These are phyloP conservation scores for Botryotinia convoluta DNA, from an alignment of 2,329 filamentous ascomycete genomes.

Conservation along the genomic window DNA sequence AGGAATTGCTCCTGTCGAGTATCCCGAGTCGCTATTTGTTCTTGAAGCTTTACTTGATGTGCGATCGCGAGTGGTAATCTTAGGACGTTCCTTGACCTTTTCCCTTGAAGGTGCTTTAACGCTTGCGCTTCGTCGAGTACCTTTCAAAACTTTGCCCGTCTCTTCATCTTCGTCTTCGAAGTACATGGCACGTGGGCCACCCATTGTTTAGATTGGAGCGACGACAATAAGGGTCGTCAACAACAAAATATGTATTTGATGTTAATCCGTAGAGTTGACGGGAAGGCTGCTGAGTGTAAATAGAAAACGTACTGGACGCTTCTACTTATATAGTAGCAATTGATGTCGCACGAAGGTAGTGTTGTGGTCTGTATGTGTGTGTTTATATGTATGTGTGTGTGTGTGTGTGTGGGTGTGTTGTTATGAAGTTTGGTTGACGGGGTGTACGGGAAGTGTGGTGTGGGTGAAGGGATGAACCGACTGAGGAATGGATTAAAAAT, in stretches of 20 bases:
- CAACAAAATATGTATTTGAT: conserved; percentile 3
- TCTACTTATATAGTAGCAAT: conserved; percentile 18
- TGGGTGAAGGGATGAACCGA: conserved; percentile 1
- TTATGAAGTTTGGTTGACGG: conserved; percentile 6
- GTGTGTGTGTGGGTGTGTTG: not conserved
- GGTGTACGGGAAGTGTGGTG: conserved; percentile 12
- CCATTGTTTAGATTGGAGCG: conserved; percentile 21
- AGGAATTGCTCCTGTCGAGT: conserved; percentile 17
- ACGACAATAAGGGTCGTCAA: conserved; percentile 16
- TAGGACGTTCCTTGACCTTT: conserved; percentile 21
- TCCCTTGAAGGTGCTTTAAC: conserved; percentile 22
- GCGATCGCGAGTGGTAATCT: conserved; percentile 15
- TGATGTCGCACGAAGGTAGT: conserved; percentile 17
- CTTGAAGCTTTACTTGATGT: conserved; percentile 17
- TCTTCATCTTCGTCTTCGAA: conserved; percentile 34
- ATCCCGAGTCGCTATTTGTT: conserved; percentile 21
- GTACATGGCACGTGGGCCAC: conserved; percentile 30
- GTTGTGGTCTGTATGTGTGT: not conserved
- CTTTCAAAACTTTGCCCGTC: conserved; percentile 27
- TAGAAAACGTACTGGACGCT: not conserved
- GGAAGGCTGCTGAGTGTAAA: not conserved
- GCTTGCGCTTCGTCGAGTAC: conserved; percentile 31
- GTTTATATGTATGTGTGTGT: not conserved
- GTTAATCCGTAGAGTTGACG: not conserved
- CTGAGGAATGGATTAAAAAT: conserved; percentile 8